phyloP scores from a whole-genome alignment of 225 moss, liverwort and hornwort genomes.

The Rhytidiadelphus loreus region DNA sequence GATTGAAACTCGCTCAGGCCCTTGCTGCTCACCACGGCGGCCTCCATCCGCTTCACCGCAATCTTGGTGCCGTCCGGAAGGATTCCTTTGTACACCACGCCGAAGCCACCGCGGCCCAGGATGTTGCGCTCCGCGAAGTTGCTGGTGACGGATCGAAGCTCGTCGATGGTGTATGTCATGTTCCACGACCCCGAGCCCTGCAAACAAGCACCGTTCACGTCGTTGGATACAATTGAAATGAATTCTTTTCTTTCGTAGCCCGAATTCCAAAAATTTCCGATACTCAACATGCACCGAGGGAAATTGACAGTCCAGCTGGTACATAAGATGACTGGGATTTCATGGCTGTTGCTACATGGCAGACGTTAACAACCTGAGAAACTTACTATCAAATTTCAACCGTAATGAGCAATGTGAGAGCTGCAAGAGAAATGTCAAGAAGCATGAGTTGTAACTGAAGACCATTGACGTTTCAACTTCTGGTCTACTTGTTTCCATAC shows the following conservation, averaged over 20 bases:
- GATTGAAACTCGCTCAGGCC: conserved; percentile 53
- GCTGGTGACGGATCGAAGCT: conserved; percentile 22
- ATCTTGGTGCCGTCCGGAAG: conserved; percentile 44
- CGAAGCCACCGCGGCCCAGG: conserved; percentile 53
- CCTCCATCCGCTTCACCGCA: conserved; percentile 61
- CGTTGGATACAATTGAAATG: neutral
- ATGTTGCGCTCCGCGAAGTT: conserved; percentile 44
- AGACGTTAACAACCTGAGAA: neutral
- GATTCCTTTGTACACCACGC: conserved; percentile 49
- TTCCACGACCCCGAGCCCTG: conserved; percentile 12
- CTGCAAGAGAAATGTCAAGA: neutral
- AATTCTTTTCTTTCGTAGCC: neutral
- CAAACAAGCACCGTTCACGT: neutral
- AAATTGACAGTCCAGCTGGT: neutral
- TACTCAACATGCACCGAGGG: neutral
- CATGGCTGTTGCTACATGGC: neutral
- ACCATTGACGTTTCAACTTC: neutral
- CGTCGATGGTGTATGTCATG: conserved; percentile 10
- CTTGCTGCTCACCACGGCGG: conserved; percentile 44
- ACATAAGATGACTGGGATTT: neutral
- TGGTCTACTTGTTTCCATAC: neutral
- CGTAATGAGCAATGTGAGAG: neutral
- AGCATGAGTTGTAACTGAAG: neutral
- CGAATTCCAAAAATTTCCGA: neutral
- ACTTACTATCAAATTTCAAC: neutral